phyloP scores from a whole-genome alignment of 331 rosid genomes.

The Arachis monticola region DNA sequence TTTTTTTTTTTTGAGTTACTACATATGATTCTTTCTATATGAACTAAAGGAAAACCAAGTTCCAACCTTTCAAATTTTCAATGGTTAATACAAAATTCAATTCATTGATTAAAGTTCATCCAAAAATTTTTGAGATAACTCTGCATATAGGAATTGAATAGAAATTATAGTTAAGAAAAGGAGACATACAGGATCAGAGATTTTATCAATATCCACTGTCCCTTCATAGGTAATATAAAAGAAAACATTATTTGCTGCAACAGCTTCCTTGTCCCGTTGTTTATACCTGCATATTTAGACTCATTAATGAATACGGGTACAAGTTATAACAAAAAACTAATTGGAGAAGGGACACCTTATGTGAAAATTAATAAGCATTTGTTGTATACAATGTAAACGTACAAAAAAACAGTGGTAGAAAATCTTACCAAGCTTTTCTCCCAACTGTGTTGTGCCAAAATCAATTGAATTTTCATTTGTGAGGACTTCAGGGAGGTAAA shows the following conservation, averaged over 20 bases:
- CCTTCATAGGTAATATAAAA: constrained; percentile 85
- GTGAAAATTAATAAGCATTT: constrained; percentile 16
- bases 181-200: constrained; percentile 78
- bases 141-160: constrained; percentile 12
- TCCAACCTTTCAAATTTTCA: too few species aligned
- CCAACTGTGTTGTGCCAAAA: constrained; percentile 90
- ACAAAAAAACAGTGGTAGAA: constrained; percentile 12
- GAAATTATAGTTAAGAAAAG: constrained; percentile 34
- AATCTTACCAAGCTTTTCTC: constrained; percentile 77
- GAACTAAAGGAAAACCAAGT: too few species aligned
- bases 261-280: constrained; percentile 92
- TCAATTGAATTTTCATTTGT: constrained; percentile 47
- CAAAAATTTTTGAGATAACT: not conserved
- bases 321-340: constrained; percentile 23
- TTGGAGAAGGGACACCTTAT: not conserved
- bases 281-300: constrained; percentile 70
- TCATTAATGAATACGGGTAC: constrained; percentile 30
- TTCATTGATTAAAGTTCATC: too few species aligned
- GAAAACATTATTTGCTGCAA: constrained; percentile 85
- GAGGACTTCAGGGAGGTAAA: constrained; percentile 87
- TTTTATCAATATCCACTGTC: constrained; percentile 47
- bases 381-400: constrained; percentile 21
- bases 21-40: too few species aligned
- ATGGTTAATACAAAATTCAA: too few species aligned
- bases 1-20: too few species aligned